A percentile compares a stretch with the other conserved stretches of the same genome.
Conservation (phyloP, 2,329 filamentous ascomycete genomes). For the Sporothrix mexicana region DNA sequence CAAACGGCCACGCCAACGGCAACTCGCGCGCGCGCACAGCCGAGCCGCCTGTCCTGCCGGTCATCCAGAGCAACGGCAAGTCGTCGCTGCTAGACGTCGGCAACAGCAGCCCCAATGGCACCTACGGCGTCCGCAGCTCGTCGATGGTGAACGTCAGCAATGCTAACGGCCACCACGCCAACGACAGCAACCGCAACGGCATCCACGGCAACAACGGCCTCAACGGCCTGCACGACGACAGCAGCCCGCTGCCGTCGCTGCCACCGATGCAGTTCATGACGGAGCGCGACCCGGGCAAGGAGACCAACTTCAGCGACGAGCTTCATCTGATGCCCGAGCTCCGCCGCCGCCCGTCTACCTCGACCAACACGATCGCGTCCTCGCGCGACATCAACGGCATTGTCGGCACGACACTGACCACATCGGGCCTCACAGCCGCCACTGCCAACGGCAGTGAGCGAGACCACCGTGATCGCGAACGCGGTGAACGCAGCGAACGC, state of each 20-base stretch:
- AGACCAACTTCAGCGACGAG: conserved; percentile 36
- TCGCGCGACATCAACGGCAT: conserved; percentile 33
- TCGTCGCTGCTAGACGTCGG: conserved; percentile 34
- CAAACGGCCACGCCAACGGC: conserved; percentile 21
- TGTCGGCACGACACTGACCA: conserved; percentile 32
- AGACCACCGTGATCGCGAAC: conserved; percentile 30
- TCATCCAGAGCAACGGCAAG: conserved; percentile 17
- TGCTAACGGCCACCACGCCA: conserved; percentile 20
- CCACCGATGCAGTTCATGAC: conserved; percentile 36
- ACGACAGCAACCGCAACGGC: conserved; percentile 21
- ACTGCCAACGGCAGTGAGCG: not conserved
- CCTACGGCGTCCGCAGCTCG: conserved; percentile 21
- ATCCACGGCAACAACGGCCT: conserved; percentile 26
- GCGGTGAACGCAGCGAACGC: conserved; percentile 32
- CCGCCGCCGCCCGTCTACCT: conserved; percentile 41
- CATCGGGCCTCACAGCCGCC: not conserved
- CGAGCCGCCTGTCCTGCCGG: conserved; percentile 30
- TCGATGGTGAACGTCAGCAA: conserved; percentile 19
- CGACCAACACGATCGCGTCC: conserved; percentile 39
- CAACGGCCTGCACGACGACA: conserved; percentile 30
- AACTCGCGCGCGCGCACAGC: conserved; percentile 21
- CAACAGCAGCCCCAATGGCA: not conserved
- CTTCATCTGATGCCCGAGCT: conserved; percentile 36
- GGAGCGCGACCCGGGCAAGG: conserved; percentile 37
- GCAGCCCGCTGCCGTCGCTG: conserved; percentile 32